A percentile compares a stretch with the other conserved stretches of the same genome.
Conservation (phyloP, 352 stramenopile species). For the Globisporangium rhizosaccharum region DNA sequence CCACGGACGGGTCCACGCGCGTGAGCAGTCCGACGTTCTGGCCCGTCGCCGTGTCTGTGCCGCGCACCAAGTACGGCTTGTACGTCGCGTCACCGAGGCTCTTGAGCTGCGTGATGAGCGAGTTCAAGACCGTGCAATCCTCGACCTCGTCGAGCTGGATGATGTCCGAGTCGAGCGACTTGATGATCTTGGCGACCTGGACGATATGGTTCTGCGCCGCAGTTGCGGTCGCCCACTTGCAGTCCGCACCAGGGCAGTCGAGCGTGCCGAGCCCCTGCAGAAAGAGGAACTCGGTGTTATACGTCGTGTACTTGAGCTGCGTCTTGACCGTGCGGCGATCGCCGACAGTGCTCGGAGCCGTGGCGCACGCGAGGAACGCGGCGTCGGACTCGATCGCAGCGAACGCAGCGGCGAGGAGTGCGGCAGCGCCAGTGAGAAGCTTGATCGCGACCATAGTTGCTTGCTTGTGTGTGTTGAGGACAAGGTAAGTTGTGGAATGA, state of each 20-base stretch:
- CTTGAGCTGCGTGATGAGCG: slow-evolving; percentile 42
- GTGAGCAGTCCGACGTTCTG: slow-evolving; percentile 66
- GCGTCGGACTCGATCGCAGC: slow-evolving; percentile 18
- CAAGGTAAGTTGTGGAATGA: slow-evolving; percentile 24
- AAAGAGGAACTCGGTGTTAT: slow-evolving; percentile 63
- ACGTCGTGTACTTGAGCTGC: slow-evolving; percentile 60
- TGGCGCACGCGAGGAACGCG: slow-evolving; percentile 36
- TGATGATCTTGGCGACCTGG: slow-evolving; percentile 45
- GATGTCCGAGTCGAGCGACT: slow-evolving; percentile 52
- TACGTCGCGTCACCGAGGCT: slow-evolving; percentile 47
- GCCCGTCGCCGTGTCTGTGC: slow-evolving; percentile 55
- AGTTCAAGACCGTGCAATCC: slow-evolving; percentile 43
- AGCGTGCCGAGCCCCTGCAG: slow-evolving; percentile 33
- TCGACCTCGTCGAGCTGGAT: slow-evolving; percentile 65
- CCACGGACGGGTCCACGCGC: slow-evolving; percentile 46
- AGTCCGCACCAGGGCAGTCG: slow-evolving; percentile 40
- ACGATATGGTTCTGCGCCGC: slow-evolving; percentile 42
- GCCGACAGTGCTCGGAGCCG: slow-evolving; percentile 28
- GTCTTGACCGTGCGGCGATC: slow-evolving; percentile 42
- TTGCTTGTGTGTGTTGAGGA: slow-evolving; percentile 7
- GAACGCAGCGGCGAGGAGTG: slow-evolving; percentile 14
- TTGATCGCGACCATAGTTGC: slow-evolving; percentile 31
- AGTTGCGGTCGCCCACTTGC: slow-evolving; percentile 39
- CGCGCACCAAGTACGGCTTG: slow-evolving; percentile 56
- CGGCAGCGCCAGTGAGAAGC: slow-evolving; percentile 13